Evolutionary conservation across 2,329 filamentous ascomycete genomes (phyloP), one percentile per base, ranked within the genome.

Genomic region (Blastomyces silverae): DNA sequence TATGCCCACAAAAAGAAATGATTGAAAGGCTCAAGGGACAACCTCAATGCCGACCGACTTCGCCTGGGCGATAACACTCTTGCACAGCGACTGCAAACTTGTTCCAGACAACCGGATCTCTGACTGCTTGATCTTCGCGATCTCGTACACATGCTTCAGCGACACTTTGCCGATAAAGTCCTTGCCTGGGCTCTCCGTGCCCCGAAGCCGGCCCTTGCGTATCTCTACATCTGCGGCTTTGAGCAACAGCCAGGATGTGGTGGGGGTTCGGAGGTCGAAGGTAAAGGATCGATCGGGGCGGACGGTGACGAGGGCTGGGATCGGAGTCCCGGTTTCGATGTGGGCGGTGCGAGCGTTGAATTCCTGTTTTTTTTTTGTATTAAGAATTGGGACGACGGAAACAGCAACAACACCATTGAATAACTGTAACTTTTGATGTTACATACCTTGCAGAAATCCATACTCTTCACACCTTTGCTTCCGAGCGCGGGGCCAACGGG

Each of bases 391-490:
- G 8, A 10, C n/a, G n/a, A n/a, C 20, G 2, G 7, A 50, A n/a
- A 22, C 50, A 28, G 22, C 13, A 52, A 2, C 28, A 5, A 39
- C n/a, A 42, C n/a, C n/a, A n/a, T n/a, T 37, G 31, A 10, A 39
- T 39, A 13, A 39, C 37, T 64, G 66, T 67, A 67, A 48, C 66
- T 48, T 48, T 52, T 44, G 28, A 31, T 39, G 53, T 39, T 13
- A 37, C 46, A 46, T 76, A 96, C 93, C 85, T 97, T 97, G 87
- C 94, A 97, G 78, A 97, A 99, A 80, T 99, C 94, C 89, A 99
- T 99, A 65, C 90, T 95, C 83, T 99, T 99, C 68, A 99, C 90
- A 83, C 94, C 94, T 82, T 97, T 97, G 77, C 89, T 93, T 80
- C 94, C 94, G 69, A 99, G 85, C 63, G 94, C 94, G 65, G 94